Conservation (phyloP, 2,329 filamentous ascomycete genomes). For the Clathrospora elynae region DNA sequence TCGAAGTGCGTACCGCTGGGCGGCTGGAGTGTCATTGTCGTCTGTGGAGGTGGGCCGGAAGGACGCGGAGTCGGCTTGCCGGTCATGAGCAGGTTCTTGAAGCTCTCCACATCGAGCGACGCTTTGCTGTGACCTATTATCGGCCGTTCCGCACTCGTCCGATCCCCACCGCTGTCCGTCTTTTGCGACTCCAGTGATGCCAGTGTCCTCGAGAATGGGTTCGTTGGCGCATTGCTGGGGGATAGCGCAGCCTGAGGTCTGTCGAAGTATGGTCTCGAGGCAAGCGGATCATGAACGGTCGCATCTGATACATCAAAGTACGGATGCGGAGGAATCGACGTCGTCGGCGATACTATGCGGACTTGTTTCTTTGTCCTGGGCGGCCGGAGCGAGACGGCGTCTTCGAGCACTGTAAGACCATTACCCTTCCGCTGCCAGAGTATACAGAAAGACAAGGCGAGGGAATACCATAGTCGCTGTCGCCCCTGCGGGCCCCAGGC, state of each 20-base stretch:
- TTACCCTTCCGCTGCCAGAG: conserved; percentile 41
- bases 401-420: conserved; percentile 40
- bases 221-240: conserved; percentile 34
- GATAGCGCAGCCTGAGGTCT: conserved; percentile 18
- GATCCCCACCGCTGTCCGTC: conserved; percentile 33
- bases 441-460: conserved; percentile 27
- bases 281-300: conserved; percentile 21
- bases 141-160: conserved; percentile 32
- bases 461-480: conserved; percentile 42
- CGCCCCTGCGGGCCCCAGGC: conserved; percentile 25
- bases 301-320: conserved; percentile 30
- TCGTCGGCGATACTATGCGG: conserved; percentile 55
- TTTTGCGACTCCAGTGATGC: conserved; percentile 44
- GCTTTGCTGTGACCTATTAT: conserved; percentile 39
- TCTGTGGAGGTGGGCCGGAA: conserved; percentile 33
- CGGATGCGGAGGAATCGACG: conserved; percentile 44
- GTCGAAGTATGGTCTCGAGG: conserved; percentile 24
- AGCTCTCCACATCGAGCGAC: conserved; percentile 76
- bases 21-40: conserved; percentile 29
- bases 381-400: conserved; percentile 24
- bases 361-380: conserved; percentile 64
- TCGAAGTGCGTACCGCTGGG: conserved; percentile 37
- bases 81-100: conserved; percentile 76
- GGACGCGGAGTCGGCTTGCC: conserved; percentile 60
- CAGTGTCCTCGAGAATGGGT: conserved; percentile 49